Conservation (phyloP, 306 rosid genomes). For the barrel medic (Medicago truncatula) region DNA sequence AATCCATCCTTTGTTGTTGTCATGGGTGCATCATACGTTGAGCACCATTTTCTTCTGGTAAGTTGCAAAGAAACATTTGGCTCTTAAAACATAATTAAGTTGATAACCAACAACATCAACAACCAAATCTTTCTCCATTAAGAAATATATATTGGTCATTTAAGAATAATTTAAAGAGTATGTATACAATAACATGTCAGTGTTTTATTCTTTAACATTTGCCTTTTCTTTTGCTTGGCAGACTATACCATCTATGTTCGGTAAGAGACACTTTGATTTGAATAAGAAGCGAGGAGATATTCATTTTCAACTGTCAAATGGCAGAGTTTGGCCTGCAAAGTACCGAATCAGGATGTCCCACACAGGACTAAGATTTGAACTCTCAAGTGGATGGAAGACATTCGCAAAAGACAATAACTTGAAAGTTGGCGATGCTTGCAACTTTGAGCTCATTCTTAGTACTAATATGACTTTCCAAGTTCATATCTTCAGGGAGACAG, state of each 20-base stretch:
- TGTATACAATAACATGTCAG: no score
- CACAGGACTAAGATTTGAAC: not conserved
- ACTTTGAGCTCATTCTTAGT: conserved; percentile 3
- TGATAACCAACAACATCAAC: no score
- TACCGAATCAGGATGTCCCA: not conserved
- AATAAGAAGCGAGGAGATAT: not conserved
- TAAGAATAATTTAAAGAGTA: no score
- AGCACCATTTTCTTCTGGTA: no score
- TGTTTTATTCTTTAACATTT: no score
- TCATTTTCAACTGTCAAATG: not conserved
- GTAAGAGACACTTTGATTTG: not conserved
- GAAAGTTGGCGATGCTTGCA: not conserved
- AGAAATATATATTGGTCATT: no score
- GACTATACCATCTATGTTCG: not conserved
- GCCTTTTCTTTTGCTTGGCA: not conserved
- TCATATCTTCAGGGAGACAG: not conserved
- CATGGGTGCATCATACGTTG: not conserved
- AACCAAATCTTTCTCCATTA: no score
- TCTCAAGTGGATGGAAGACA: not conserved
- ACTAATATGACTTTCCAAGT: not conserved
- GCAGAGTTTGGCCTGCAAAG: not conserved
- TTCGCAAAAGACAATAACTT: not conserved
- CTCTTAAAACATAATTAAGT: no score
- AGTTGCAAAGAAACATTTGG: not conserved
- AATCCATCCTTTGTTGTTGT: not conserved